A percentile compares a stretch with the other conserved stretches of the same genome.
phyloP scores from a whole-genome alignment of 345 rosid species.

The Gossypium raimondii region DNA sequence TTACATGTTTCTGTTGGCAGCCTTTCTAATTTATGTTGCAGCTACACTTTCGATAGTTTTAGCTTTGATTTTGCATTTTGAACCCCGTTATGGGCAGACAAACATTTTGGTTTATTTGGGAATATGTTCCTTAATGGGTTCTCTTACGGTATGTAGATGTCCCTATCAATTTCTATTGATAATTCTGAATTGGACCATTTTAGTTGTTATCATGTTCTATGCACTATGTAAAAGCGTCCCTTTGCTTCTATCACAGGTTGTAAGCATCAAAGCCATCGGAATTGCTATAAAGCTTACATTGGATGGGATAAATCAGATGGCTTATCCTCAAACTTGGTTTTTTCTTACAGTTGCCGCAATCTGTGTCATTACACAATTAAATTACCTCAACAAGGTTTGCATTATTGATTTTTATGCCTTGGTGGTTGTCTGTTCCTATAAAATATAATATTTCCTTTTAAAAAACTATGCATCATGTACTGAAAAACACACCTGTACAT shows the following conservation, averaged over 20 bases:
- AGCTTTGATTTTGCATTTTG: slow-evolving; percentile 77
- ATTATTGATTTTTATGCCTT: neutral
- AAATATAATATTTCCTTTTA: neutral
- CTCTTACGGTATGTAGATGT: slow-evolving; percentile 53
- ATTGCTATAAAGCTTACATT: slow-evolving; percentile 85
- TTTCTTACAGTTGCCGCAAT: slow-evolving; percentile 75
- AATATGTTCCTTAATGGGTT: slow-evolving; percentile 82
- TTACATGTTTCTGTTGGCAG: slow-evolving; percentile 38
- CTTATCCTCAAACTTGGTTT: slow-evolving; percentile 89
- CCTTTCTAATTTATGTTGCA: slow-evolving; percentile 68
- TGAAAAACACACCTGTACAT: neutral
- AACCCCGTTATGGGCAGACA: slow-evolving; percentile 81
- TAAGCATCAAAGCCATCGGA: slow-evolving; percentile 94
- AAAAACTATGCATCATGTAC: neutral
- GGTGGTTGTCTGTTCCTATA: neutral
- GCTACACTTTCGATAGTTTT: slow-evolving; percentile 60
- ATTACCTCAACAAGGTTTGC: slow-evolving; percentile 82
- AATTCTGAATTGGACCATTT: neutral
- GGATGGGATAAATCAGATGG: slow-evolving; percentile 73
- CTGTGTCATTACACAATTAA: slow-evolving; percentile 81
- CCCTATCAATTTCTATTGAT: neutral
- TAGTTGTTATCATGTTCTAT: neutral
- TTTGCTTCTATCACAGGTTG: slow-evolving; percentile 45
- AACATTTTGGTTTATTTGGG: slow-evolving; percentile 80
- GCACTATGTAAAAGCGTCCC: neutral